These are phyloP conservation scores for Papiliotrema flavescens DNA, from an alignment of 1,284 basidiomycete genomes.

Conservation along the genomic window DNA sequence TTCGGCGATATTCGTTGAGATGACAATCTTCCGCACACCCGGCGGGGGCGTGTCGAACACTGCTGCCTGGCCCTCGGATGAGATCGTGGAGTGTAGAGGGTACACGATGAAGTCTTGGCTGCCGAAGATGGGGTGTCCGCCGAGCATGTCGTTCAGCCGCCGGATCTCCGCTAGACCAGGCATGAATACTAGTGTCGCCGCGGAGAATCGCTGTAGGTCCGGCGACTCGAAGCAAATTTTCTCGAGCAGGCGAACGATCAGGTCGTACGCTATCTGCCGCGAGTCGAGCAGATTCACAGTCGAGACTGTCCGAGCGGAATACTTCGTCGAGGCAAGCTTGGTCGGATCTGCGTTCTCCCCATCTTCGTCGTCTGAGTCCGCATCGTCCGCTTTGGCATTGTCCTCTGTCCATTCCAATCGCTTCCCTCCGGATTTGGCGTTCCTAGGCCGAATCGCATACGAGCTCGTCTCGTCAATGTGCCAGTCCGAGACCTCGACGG, in stretches of 20 bases:
- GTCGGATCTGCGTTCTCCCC: slow-evolving; percentile 37
- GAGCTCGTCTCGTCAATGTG: slow-evolving; percentile 76
- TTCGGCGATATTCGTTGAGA: slow-evolving; percentile 64
- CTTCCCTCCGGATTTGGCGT: slow-evolving; percentile 42
- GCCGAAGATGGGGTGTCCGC: slow-evolving; percentile 73
- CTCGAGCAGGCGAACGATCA: slow-evolving; percentile 83
- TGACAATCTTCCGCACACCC: slow-evolving; percentile 85
- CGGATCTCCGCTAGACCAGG: slow-evolving; percentile 90
- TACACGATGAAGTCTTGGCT: slow-evolving; percentile 69
- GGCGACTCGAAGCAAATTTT: slow-evolving; percentile 72
- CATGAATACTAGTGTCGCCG: slow-evolving; percentile 87
- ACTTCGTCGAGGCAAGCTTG: slow-evolving; percentile 47
- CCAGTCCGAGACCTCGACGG: slow-evolving; percentile 83
- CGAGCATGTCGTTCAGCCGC: slow-evolving; percentile 75
- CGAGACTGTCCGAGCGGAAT: slow-evolving; percentile 67
- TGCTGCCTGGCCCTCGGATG: slow-evolving; percentile 81
- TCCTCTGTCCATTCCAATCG: slow-evolving; percentile 72
- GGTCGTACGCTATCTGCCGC: slow-evolving; percentile 81
- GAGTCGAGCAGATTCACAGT: slow-evolving; percentile 89
- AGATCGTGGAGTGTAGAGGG: slow-evolving; percentile 89
- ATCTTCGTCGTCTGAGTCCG: slow-evolving; percentile 64
- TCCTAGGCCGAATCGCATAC: slow-evolving; percentile 68
- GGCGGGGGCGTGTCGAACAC: slow-evolving; percentile 83
- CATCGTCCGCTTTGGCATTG: slow-evolving; percentile 57
- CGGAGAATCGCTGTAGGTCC: slow-evolving; percentile 56